A percentile compares a stretch with the other conserved stretches of the same genome.
These are phyloP conservation scores for Lentinula sp. DNA, from an alignment of 768 basidiomycete genomes.

Conservation along the genomic window DNA sequence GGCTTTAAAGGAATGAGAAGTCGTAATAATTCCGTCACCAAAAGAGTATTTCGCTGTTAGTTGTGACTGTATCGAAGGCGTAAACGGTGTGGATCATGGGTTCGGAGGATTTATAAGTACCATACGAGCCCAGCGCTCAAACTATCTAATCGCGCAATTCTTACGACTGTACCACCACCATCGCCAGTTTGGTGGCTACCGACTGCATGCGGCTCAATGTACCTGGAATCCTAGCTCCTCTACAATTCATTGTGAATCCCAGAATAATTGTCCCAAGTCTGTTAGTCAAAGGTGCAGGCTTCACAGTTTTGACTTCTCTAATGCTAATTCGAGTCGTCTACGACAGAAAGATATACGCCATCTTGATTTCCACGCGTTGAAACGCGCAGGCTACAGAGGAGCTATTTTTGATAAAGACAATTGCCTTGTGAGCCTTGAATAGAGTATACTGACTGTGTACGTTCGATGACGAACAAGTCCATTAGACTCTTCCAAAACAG, in stretches of 20 bases:
- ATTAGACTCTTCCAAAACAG: constrained; percentile 72
- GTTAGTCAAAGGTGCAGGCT: constrained; percentile 52
- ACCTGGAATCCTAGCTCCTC: constrained; percentile 60
- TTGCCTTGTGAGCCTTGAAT: constrained; percentile 61
- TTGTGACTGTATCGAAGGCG: too few relatives aligned
- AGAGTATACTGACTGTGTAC: neutral
- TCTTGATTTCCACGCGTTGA: constrained; percentile 70
- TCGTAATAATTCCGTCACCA: too few relatives aligned
- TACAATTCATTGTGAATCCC: constrained; percentile 65
- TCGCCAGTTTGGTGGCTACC: too few relatives aligned
- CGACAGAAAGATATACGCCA: constrained; percentile 77
- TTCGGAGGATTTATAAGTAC: too few relatives aligned
- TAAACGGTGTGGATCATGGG: too few relatives aligned
- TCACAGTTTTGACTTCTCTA: neutral
- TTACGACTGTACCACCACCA: too few relatives aligned
- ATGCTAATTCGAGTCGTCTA: constrained; percentile 1
- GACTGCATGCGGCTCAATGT: constrained; percentile 66
- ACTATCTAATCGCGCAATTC: too few relatives aligned
- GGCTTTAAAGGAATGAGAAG: too few relatives aligned
- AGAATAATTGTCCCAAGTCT: constrained; percentile 64
- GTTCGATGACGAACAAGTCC: neutral
- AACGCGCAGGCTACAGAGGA: constrained; percentile 75
- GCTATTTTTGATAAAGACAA: constrained; percentile 98
- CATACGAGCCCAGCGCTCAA: too few relatives aligned
- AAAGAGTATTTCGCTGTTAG: too few relatives aligned